These are phyloP conservation scores for Skeletonema menzelii DNA, from an alignment of 108 stramenopile species.

Conservation along the genomic window DNA sequence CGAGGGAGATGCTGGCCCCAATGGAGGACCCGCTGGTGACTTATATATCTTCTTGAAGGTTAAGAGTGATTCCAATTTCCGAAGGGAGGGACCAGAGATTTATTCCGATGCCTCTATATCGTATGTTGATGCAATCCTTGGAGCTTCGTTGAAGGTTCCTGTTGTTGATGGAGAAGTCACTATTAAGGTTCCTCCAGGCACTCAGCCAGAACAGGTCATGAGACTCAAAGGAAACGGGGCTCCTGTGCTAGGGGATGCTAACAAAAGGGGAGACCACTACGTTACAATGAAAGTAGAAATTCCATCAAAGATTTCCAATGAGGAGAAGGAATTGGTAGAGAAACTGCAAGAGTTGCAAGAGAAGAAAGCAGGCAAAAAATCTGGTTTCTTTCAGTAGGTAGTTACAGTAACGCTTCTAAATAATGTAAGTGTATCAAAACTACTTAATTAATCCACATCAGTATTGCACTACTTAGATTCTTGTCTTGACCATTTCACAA, in stretches of 20 bases:
- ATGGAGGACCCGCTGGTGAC: conserved; percentile 94
- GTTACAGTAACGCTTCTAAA: background rate
- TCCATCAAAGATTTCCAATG: conserved; percentile 87
- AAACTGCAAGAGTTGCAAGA: conserved; percentile 78
- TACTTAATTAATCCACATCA: background rate
- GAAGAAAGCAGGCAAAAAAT: conserved; percentile 61
- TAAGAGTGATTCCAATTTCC: conserved; percentile 88
- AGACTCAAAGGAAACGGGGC: conserved; percentile 92
- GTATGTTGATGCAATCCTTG: conserved; percentile 95
- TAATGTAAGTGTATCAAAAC: background rate
- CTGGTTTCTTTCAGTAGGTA: conserved; percentile 54
- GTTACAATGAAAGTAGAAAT: conserved; percentile 95
- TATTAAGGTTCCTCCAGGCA: conserved; percentile 95
- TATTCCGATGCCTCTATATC: conserved; percentile 87
- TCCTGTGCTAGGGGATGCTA: conserved; percentile 78
- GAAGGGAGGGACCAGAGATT: conserved; percentile 94
- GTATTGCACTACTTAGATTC: background rate
- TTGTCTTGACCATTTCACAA: conserved; percentile 14
- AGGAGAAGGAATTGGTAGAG: conserved; percentile 86
- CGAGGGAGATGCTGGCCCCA: conserved; percentile 95
- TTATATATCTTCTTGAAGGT: conserved; percentile 96
- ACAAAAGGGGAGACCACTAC: conserved; percentile 92
- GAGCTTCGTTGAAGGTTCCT: conserved; percentile 87
- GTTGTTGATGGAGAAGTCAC: conserved; percentile 96
- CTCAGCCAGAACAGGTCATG: conserved; percentile 97